A percentile compares a stretch with the other conserved stretches of the same genome.
phyloP scores from a whole-genome alignment of 345 rosid species.

The Aethionema arabicum region DNA sequence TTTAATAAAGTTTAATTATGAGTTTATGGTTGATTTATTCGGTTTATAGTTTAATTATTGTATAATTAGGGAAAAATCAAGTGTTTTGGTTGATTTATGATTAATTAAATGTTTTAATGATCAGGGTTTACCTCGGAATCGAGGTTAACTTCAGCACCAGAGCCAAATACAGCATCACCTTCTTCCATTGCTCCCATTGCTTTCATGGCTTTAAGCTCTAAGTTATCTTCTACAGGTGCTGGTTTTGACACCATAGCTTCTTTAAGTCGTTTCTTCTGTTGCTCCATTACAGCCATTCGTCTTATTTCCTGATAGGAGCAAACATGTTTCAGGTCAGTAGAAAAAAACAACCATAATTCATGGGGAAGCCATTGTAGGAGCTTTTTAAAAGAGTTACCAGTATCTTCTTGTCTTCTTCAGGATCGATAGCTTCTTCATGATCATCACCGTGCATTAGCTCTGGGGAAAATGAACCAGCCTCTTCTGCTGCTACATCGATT shows the following conservation, averaged over 20 bases:
- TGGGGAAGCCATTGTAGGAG: constrained; percentile 2
- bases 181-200: constrained; percentile 96
- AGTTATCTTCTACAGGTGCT: constrained; percentile 67
- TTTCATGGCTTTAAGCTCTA: constrained; percentile 87
- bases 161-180: constrained; percentile 91
- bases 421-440: constrained; percentile 85
- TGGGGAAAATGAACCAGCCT: constrained; percentile 89
- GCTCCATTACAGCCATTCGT: constrained; percentile 62
- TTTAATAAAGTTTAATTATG: background rate
- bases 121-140: constrained; percentile 63
- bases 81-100: background rate
- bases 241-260: constrained; percentile 77
- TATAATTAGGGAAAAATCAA: too few relatives aligned
- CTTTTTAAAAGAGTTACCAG: constrained; percentile 47
- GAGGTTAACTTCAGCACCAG: constrained; percentile 89
- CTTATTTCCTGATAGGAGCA: constrained; percentile 57
- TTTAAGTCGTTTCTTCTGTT: constrained; percentile 68
- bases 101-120: background rate
- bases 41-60: too few relatives aligned
- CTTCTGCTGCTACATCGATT: constrained; percentile 55
- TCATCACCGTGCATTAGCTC: constrained; percentile 82
- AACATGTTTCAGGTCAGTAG: constrained; percentile 19
- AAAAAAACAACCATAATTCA: constrained; percentile 9
- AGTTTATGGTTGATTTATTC: background rate
- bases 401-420: constrained; percentile 83